Conservation (phyloP, 2,329 filamentous ascomycete species). For the Microascus cirrosus region DNA sequence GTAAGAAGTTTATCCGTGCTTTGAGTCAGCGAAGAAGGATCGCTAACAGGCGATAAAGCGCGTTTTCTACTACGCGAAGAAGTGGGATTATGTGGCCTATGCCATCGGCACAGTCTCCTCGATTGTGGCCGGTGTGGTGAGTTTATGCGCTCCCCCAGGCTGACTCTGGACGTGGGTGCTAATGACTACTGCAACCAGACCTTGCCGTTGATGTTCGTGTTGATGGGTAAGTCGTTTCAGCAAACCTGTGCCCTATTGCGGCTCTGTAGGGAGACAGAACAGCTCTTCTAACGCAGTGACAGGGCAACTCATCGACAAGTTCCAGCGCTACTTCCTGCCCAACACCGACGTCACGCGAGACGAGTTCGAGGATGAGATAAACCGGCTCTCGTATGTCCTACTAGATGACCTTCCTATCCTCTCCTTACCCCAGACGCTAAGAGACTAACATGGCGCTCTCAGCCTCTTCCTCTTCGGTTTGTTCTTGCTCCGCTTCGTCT, state of each 20-base stretch:
- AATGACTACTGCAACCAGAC: conserved; percentile 18
- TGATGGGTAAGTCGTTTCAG: conserved; percentile 32
- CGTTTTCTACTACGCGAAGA: conserved; percentile 42
- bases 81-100: conserved; percentile 38
- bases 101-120: conserved; percentile 33
- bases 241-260: background rate
- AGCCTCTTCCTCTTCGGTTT: conserved; percentile 60
- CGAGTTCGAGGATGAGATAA: conserved; percentile 22
- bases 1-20: conserved; percentile 2
- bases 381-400: conserved; percentile 6
- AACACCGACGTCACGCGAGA: conserved; percentile 15
- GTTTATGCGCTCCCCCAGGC: background rate
- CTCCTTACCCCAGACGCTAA: too few species aligned
- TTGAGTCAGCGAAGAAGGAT: conserved; percentile 2
- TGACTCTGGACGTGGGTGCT: background rate
- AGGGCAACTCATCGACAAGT: conserved; percentile 35
- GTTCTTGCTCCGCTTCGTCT: conserved; percentile 53
- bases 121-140: conserved; percentile 32
- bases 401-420: background rate
- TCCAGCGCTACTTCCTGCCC: conserved; percentile 28
- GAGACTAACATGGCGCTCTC: conserved; percentile 1
- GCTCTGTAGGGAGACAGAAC: background rate
- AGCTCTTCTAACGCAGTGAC: conserved; percentile 4
- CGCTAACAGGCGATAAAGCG: conserved; percentile 19
- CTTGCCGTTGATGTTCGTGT: conserved; percentile 47